Base-by-base conservation (phyloP, 2,329 filamentous ascomycete species). In the Penicillium oxalicum region DNA sequence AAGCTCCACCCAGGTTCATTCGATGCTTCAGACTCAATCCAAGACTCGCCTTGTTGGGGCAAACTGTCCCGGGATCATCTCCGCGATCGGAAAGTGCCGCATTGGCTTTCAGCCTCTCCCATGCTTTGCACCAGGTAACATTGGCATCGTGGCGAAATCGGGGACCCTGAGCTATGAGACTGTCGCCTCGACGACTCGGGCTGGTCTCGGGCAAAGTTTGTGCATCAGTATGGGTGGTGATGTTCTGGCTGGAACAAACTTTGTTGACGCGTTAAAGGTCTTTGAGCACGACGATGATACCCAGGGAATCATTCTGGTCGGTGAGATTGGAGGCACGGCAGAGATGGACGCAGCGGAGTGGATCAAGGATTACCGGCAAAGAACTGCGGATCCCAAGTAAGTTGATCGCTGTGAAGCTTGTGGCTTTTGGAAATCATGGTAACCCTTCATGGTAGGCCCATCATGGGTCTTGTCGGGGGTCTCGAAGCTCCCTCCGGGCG, bases 21-120 rank as follows among this genome's bases (percentile, higher is more conserved):
- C 83, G 25, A 82, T 88, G 42, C 75, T 91, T 4, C 75, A 80
- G 52, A 86, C 84, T 0, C 87, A 91, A 62, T 83, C 77, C 1
- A 84, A 80, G 56, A 87, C 84, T 0, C 75, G 87, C 5, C 75
- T 91, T 0, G 84, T 91, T 0, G 87, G 87, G 1, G 84, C 87
- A n/a, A 91, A 91, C 63, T 86, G 84, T 18, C 86, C 87, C 0
- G 87, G 87, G 0, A 89, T 91, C 52, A 88, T 91, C 48, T 86
- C 85, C 4, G 83, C 86, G 0, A 78, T 83, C 24, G 83, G 82
- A 2, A 79, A 77, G 58, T 91, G 87, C 57, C 76, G 82, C 39
- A 82, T 86, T 62, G 87, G 87, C 0, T 90, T 91, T 62, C 86
- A 90, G 64, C 87, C 87, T 4, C 71, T 91, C 9, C 79, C 84